These are phyloP conservation scores for Aspergillus viridinutans DNA, from an alignment of 2,329 filamentous ascomycete species.

Conservation along the genomic window DNA sequence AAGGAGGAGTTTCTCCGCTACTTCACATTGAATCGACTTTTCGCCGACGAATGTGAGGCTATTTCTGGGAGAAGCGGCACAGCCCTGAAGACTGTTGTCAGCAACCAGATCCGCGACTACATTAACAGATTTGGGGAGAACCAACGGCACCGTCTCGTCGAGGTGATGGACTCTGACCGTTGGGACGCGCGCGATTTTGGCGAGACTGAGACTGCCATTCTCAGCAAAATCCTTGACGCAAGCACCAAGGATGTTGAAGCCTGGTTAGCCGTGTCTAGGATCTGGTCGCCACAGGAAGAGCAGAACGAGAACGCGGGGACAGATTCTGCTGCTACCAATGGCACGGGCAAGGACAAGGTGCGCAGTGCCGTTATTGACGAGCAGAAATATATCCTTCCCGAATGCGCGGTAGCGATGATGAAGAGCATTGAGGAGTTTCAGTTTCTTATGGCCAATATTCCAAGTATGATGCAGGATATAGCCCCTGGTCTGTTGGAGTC, in stretches of 20 bases:
- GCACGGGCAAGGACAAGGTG: constrained; percentile 56
- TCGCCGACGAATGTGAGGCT: constrained; percentile 64
- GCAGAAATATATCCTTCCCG: constrained; percentile 79
- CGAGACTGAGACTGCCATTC: constrained; percentile 46
- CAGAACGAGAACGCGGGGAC: constrained; percentile 22
- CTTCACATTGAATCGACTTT: constrained; percentile 59
- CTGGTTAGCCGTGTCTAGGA: constrained; percentile 50
- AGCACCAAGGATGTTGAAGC: constrained; percentile 55
- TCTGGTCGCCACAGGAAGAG: constrained; percentile 45
- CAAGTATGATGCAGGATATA: constrained; percentile 82
- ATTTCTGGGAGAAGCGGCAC: constrained; percentile 59
- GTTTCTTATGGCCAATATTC: constrained; percentile 76
- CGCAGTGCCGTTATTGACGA: constrained; percentile 75
- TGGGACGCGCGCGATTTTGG: constrained; percentile 64
- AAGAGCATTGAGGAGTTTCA: constrained; percentile 78
- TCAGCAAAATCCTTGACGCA: constrained; percentile 54
- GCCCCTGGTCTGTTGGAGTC: constrained; percentile 76
- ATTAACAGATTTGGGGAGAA: constrained; percentile 55
- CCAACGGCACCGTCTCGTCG: constrained; percentile 54
- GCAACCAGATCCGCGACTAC: constrained; percentile 60
- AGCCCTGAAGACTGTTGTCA: constrained; percentile 57
- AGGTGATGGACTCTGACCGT: constrained; percentile 57
- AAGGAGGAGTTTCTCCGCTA: constrained; percentile 58
- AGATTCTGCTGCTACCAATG: constrained; percentile 37
- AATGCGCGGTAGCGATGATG: constrained; percentile 76